Base-by-base conservation (phyloP, 2,329 filamentous ascomycete species). In the Fusarium heterosporum region DNA sequence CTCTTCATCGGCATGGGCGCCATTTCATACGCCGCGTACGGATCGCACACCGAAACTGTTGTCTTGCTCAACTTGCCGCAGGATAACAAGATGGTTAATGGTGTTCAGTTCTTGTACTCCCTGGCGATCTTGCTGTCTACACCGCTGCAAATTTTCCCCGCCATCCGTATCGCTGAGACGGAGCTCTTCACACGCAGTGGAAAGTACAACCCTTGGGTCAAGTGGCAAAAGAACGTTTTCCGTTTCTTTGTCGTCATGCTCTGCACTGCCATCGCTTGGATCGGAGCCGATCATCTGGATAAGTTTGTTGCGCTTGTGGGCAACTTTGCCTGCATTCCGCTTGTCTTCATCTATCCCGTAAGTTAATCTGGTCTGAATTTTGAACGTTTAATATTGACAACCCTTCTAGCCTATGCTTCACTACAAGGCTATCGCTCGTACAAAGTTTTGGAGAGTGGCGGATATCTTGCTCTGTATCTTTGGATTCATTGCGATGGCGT, bases 201-300 rank as follows among this genome's bases (percentile, higher is more conserved):
- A 72, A 99, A 99, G 80, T 97, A 97, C 81, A 97, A 98, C 76
- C 94, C 93, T 1, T 96, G 93, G 76, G 97, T 99, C 83, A 99
- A 99, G 83, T 99, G 96, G 96, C 92, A 98, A 85, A 99, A 99
- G 88, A 99, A 99, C 72, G 83, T 91, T 32, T 99, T 97, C 83
- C 90, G 96, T 54, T 99, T 98, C 84, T 90, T 95, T 75, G 88
- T 97, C 65, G 96, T 98, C 49, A 87, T 92, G 73, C 79, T 96
- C 25, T 98, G 96, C 74, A 92, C 94, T 1, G 80, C 89, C 59
- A 91, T 99, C 68, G 95, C 95, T 3, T 99, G 93, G 93, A 89
- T 90, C 42, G 96, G 96, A 64, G 95, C 96, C 4, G 92, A 93
- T 70, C 90, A 98, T 79, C 82, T 99, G 54, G 96, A 99, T 82